These are phyloP conservation scores for Byssochlamys sp. DNA, from an alignment of 2,329 filamentous ascomycete species.

Conservation along the genomic window DNA sequence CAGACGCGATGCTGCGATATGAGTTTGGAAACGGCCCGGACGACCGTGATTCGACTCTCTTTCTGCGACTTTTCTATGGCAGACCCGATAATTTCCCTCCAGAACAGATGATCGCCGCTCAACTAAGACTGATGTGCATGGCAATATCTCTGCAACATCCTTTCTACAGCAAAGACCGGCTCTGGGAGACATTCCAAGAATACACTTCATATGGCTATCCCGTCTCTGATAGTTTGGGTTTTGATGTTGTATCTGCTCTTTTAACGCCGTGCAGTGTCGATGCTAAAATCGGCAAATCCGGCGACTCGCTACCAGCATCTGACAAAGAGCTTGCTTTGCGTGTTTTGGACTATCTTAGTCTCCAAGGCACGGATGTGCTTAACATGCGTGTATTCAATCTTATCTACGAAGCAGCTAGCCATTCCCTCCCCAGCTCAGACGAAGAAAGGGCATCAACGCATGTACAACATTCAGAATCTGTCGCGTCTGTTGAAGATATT, in stretches of 20 bases:
- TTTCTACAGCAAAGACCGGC: constrained; percentile 24
- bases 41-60: constrained; percentile 33
- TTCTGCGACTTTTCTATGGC: constrained; percentile 33
- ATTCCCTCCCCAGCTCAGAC: constrained; percentile 32
- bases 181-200: constrained; percentile 26
- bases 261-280: constrained; percentile 17
- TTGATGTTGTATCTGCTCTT: constrained; percentile 29
- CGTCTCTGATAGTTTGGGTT: constrained; percentile 25
- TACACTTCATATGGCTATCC: constrained; percentile 25
- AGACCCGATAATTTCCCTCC: constrained; percentile 19
- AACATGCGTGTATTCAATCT: constrained; percentile 40
- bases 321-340: constrained; percentile 29
- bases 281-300: constrained; percentile 1
- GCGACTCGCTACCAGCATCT: constrained; percentile 11
- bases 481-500: background rate
- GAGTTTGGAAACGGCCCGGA: constrained; percentile 29
- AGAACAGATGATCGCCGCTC: constrained; percentile 20
- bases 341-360: constrained; percentile 34
- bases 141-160: constrained; percentile 31
- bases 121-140: constrained; percentile 28
- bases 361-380: constrained; percentile 32
- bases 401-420: constrained; percentile 30
- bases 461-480: background rate
- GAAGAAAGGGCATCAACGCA: constrained; percentile 9
- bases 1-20: constrained; percentile 19